Base-by-base conservation (phyloP, 2,329 filamentous ascomycete genomes). In the Phaeosphaeriaceae sp. region DNA sequence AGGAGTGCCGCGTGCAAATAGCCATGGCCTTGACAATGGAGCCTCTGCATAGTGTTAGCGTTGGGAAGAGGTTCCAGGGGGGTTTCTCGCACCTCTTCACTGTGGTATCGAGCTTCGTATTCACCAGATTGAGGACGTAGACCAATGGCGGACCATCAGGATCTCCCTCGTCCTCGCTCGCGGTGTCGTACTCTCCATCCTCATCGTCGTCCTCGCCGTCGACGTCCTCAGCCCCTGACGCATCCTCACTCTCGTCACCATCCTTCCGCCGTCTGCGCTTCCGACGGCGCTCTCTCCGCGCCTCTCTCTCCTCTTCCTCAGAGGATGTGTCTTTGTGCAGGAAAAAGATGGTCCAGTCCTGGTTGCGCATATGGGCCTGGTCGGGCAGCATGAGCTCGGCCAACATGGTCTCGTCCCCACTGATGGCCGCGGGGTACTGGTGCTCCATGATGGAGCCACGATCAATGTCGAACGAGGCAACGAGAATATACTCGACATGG, bases 281-380 rank as follows among this genome's bases (percentile, higher is more conserved):
- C 62, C 81, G 83, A 55, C 86, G 82, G 68, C 84, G 80, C 66
- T 83, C 85, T 82, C 68, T 82, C 82, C 70, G 84, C 81, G 85
- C 89, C 41, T 83, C 83, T 54, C 81, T 82, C 60, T 83, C 83
- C 67, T 92, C 90, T 59, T 96, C 93, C 56, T 94, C 91, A 58
- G 90, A 88, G 59, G 88, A 93, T 3, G 89, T 91, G 76, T 99
- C 95, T 77, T 98, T 98, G 81, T 99, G 95, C 56, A 99, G 78
- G 76, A 99, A 99, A 82, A 99, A 99, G 54, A 98, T 97, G 44
- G 95, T 99, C 95, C 95, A 99, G 77, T 99, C 95, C 79, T 98
- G 93, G 72, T 91, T 94, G 41, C 95, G 88, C 60, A 95, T 88
- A 79, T 99, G 95, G 21, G 94, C 93, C 79, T 98, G 94, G 78